Evolutionary conservation across 768 basidiomycete genomes (phyloP).

Genomic region (Cytidiella melzeri): DNA sequence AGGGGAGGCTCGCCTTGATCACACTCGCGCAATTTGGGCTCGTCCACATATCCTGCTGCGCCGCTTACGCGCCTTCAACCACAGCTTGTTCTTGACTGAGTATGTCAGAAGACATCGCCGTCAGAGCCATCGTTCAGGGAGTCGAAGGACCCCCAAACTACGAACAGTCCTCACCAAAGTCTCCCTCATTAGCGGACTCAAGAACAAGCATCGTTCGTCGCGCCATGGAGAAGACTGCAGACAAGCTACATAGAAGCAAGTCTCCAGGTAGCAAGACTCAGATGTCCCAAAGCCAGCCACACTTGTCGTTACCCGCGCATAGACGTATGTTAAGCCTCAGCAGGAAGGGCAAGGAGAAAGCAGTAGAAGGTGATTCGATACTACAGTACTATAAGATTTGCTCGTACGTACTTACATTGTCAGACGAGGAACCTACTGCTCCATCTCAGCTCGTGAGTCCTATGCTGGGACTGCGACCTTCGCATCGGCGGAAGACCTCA

Average conservation of each 20-base stretch:
- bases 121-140: constrained; percentile 4
- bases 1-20: too few species aligned
- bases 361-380: constrained; percentile 17
- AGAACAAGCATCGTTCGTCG: constrained; percentile 20
- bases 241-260: constrained; percentile 55
- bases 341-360: constrained; percentile 42
- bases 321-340: constrained; percentile 50
- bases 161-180: constrained; percentile 5
- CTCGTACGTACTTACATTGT: neutral
- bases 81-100: neutral
- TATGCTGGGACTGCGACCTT: neutral
- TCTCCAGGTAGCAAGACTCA: constrained; percentile 17
- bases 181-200: constrained; percentile 10
- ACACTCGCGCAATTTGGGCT: constrained; percentile 1
- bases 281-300: constrained; percentile 25
- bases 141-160: constrained; percentile 11
- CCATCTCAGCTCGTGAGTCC: constrained; percentile 15
- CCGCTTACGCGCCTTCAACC: neutral
- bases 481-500: constrained; percentile 3
- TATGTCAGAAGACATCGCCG: neutral
- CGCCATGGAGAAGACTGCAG: constrained; percentile 48
- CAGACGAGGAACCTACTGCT: constrained; percentile 15
- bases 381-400: too few species aligned
- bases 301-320: constrained; percentile 18
- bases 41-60: neutral